A percentile compares a stretch with the other conserved stretches of the same genome.
Conservation (phyloP, 2,329 filamentous ascomycete genomes). For the Incumbomyces lentus region DNA sequence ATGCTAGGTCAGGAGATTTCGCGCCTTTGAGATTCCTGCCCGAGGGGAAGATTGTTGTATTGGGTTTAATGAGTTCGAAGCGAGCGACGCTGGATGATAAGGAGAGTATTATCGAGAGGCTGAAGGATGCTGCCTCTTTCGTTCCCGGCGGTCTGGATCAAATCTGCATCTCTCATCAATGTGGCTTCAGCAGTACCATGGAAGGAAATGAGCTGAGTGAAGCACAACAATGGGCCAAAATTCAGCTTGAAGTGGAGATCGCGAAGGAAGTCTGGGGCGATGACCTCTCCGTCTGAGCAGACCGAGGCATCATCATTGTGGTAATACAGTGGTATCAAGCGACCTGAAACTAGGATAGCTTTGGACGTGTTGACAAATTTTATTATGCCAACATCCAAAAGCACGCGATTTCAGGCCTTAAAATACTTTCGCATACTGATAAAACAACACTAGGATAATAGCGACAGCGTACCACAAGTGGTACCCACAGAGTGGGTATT, state of each 20-base stretch:
- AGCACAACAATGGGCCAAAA: slow-evolving; percentile 50
- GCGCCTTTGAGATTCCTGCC: slow-evolving; percentile 45
- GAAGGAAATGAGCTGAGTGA: slow-evolving; percentile 46
- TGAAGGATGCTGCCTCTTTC: slow-evolving; percentile 37
- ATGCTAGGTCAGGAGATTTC: slow-evolving; percentile 47
- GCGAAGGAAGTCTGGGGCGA: slow-evolving; percentile 48
- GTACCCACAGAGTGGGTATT: too few species aligned
- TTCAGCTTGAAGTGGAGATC: slow-evolving; percentile 45
- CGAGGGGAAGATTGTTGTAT: slow-evolving; percentile 44
- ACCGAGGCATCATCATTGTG: background rate
- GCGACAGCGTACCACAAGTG: too few species aligned
- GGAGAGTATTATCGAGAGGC: slow-evolving; percentile 31
- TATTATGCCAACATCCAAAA: too few species aligned
- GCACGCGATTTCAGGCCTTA: too few species aligned
- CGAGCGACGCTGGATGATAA: slow-evolving; percentile 47
- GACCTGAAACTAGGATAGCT: too few species aligned
- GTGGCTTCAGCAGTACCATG: slow-evolving; percentile 46
- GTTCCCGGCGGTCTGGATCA: slow-evolving; percentile 45
- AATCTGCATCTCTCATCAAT: slow-evolving; percentile 48
- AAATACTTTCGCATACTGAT: too few species aligned
- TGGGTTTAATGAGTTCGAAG: slow-evolving; percentile 47
- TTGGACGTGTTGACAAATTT: too few species aligned
- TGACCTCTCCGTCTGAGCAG: slow-evolving; percentile 26
- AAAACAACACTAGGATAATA: too few species aligned
- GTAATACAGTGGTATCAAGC: too few species aligned